A percentile compares a stretch with the other conserved stretches of the same genome.
phyloP scores from a whole-genome alignment of 495 filamentous ascomycete species.

The Penicillium waksmanii region DNA sequence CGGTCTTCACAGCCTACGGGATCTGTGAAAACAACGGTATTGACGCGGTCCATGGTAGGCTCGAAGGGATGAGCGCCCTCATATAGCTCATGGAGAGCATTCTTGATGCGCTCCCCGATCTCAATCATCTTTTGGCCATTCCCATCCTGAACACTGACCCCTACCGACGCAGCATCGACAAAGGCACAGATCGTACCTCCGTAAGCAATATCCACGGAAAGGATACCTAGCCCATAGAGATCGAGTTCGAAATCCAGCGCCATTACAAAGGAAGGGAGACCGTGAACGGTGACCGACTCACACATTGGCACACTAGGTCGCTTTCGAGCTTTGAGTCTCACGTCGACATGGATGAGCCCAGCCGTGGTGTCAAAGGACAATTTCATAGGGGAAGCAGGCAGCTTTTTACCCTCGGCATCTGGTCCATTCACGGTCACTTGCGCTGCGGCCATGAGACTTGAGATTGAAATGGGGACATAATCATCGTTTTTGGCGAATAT shows the following conservation, averaged over 20 bases:
- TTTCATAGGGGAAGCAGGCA: neutral
- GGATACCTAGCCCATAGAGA: neutral
- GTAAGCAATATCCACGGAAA: conserved; percentile 8
- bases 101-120: conserved; percentile 7
- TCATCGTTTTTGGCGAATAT: conserved; percentile 7
- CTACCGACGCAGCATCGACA: conserved; percentile 1
- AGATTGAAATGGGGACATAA: conserved; percentile 10
- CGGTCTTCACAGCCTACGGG: neutral
- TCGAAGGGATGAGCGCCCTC: conserved; percentile 6
- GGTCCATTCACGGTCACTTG: conserved; percentile 6
- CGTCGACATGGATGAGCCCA: conserved; percentile 1
- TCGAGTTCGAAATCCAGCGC: neutral
- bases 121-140: conserved; percentile 8
- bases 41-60: neutral
- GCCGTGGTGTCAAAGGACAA: conserved; percentile 12
- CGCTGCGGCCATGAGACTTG: conserved; percentile 1
- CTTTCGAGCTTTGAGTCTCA: neutral
- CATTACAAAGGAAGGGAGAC: conserved; percentile 10
- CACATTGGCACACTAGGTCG: neutral
- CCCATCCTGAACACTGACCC: neutral
- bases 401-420: neutral
- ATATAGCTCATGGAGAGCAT: neutral
- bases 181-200: conserved; percentile 12
- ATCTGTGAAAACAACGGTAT: conserved; percentile 9
- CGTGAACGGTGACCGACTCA: conserved; percentile 5